Evolutionary conservation across 352 stramenopile genomes (phyloP).

Genomic region (Phytopythium vexans): DNA sequence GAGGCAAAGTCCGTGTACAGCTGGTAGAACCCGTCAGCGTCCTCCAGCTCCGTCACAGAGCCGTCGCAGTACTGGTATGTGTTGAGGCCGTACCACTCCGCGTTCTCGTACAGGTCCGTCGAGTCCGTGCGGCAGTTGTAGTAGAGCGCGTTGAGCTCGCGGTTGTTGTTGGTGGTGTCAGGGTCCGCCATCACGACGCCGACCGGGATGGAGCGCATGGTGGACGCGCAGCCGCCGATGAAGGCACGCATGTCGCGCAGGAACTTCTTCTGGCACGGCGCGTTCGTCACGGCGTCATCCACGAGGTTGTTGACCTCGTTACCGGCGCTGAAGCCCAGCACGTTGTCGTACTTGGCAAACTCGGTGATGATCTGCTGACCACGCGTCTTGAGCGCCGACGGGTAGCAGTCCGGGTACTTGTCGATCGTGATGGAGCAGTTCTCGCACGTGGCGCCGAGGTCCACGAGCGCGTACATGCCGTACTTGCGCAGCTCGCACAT

Average conservation of each 20-base stretch:
- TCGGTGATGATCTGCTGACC: conserved; percentile 72
- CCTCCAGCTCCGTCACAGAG: conserved; percentile 29
- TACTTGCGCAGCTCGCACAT: conserved; percentile 74
- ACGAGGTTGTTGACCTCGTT: conserved; percentile 85
- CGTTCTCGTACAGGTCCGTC: conserved; percentile 67
- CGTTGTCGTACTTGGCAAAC: conserved; percentile 87
- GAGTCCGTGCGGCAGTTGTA: conserved; percentile 83
- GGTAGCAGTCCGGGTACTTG: conserved; percentile 55
- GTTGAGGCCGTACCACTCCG: conserved; percentile 88
- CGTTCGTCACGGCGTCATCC: conserved; percentile 39
- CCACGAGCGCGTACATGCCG: conserved; percentile 80
- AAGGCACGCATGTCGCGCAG: conserved; percentile 81
- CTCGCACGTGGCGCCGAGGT: conserved; percentile 55
- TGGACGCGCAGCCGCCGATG: conserved; percentile 39
- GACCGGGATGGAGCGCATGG: conserved; percentile 65
- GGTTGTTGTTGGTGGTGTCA: conserved; percentile 38
- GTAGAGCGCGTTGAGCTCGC: conserved; percentile 72
- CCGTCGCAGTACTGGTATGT: conserved; percentile 78
- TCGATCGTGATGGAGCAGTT: conserved; percentile 58
- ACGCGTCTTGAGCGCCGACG: conserved; percentile 50
- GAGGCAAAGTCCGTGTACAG: conserved; percentile 55
- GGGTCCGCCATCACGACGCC: conserved; percentile 70
- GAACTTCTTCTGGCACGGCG: conserved; percentile 89
- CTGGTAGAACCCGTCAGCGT: conserved; percentile 54
- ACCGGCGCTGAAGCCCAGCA: conserved; percentile 70